phyloP scores from a whole-genome alignment of 441 rosid species.

The California macrophylla region DNA sequence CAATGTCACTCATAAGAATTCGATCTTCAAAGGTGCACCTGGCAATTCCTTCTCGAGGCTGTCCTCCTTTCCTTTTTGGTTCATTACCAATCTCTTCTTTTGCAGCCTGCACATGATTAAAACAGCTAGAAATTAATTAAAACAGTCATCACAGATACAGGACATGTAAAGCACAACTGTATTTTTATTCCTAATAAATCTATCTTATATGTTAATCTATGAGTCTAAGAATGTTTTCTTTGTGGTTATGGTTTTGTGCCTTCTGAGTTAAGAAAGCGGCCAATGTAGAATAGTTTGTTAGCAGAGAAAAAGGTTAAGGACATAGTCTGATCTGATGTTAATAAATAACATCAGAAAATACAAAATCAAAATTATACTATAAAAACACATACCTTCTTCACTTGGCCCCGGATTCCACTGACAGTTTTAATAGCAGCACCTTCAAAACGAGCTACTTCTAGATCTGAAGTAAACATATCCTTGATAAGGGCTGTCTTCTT shows the following conservation, averaged over 20 bases:
- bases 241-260: not conserved
- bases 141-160: not conserved
- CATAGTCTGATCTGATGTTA: not conserved
- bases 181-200: not conserved
- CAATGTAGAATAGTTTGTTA: not conserved
- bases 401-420: slow-evolving; percentile 87
- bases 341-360: not conserved
- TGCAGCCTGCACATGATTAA: slow-evolving; percentile 45
- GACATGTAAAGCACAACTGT: not conserved
- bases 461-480: slow-evolving; percentile 89
- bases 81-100: slow-evolving; percentile 67
- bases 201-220: too few species aligned
- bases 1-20: slow-evolving; percentile 77
- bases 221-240: not conserved
- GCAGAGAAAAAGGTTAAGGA: not conserved
- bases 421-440: slow-evolving; percentile 77
- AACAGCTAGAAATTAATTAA: not conserved
- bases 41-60: slow-evolving; percentile 62
- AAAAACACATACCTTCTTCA: slow-evolving; percentile 57
- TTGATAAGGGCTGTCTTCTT: slow-evolving; percentile 83
- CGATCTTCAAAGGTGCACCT: slow-evolving; percentile 95
- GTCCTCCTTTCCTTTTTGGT: slow-evolving; percentile 55
- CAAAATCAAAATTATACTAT: not conserved
- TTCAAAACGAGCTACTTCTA: slow-evolving; percentile 79
- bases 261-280: not conserved